Conservation (phyloP, 768 basidiomycete species). For the Psilocybe subaeruginosa region DNA sequence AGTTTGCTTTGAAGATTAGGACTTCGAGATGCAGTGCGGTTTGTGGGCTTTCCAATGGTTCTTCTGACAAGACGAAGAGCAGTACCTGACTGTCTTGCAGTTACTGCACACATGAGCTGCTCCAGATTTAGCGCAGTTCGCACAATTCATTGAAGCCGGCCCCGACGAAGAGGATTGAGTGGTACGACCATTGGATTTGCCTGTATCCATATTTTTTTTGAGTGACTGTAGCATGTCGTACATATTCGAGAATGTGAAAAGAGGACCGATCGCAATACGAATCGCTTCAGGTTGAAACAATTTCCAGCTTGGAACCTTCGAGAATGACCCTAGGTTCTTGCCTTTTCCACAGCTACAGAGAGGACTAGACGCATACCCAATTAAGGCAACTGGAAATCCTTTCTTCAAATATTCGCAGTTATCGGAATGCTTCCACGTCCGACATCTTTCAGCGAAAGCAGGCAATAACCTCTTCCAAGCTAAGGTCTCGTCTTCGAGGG, state of each 20-base stretch:
- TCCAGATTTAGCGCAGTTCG: constrained; percentile 26
- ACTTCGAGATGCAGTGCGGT: background rate
- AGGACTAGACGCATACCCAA: constrained; percentile 37
- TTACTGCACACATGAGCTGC: constrained; percentile 29
- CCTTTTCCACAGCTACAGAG: constrained; percentile 60
- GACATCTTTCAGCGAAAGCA: constrained; percentile 52
- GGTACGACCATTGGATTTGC: background rate
- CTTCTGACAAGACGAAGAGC: constrained; percentile 47
- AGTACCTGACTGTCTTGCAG: constrained; percentile 45
- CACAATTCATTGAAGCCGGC: constrained; percentile 20
- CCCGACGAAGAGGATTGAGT: background rate
- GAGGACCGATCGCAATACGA: constrained; percentile 52
- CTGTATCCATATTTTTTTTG: background rate
- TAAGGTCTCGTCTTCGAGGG: constrained; percentile 35
- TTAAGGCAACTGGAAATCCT: constrained; percentile 40
- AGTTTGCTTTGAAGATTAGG: too few relatives aligned
- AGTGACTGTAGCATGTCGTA: background rate
- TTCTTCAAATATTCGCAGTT: constrained; percentile 49
- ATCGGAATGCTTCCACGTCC: constrained; percentile 49
- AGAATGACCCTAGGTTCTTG: constrained; percentile 44
- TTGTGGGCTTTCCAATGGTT: constrained; percentile 52
- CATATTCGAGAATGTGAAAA: constrained; percentile 47
- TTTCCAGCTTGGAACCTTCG: constrained; percentile 35
- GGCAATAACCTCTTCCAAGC: constrained; percentile 59
- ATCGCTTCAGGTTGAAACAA: constrained; percentile 45